phyloP scores from a whole-genome alignment of 2,329 filamentous ascomycete genomes.

The Talaromyces atroroseus region DNA sequence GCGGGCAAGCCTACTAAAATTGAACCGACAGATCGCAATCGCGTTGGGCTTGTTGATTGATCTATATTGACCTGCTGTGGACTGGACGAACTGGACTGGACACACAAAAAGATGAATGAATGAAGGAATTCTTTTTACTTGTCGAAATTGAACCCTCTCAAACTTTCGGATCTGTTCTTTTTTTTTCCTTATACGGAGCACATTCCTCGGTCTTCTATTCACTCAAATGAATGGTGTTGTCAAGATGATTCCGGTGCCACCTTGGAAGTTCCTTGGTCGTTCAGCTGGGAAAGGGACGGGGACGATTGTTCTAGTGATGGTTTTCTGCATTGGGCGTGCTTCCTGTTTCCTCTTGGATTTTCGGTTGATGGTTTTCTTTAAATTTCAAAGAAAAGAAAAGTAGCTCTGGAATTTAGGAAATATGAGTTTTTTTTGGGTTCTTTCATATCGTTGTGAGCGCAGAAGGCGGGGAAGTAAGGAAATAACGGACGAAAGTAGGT shows the following conservation, averaged over 20 bases:
- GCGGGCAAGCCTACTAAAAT: not conserved
- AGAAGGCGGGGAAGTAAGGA: not conserved
- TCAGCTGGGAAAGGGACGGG: slow-evolving; percentile 18
- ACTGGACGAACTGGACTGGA: not conserved
- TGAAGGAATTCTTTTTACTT: not conserved
- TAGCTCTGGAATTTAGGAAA: not conserved
- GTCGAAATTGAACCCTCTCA: not conserved
- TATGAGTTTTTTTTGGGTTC: not conserved
- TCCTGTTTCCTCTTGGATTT: not conserved
- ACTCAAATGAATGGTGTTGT: not conserved
- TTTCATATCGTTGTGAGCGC: not conserved
- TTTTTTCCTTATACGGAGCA: not conserved
- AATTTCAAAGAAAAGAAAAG: not conserved
- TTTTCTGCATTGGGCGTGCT: slow-evolving; percentile 20
- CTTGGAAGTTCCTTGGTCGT: slow-evolving; percentile 22
- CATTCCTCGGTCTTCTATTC: not conserved
- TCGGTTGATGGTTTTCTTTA: not conserved
- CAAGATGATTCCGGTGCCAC: slow-evolving; percentile 15
- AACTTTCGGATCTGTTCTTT: not conserved
- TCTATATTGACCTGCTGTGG: slow-evolving; percentile 3
- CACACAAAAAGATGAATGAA: not conserved
- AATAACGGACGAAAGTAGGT: not conserved
- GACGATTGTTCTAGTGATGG: not conserved
- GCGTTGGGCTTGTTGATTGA: slow-evolving; percentile 4
- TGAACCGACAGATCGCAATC: not conserved